A percentile compares a stretch with the other conserved stretches of the same genome.
Evolutionary conservation across 768 basidiomycete genomes (phyloP).

Genomic region (Naematelia encephala): DNA sequence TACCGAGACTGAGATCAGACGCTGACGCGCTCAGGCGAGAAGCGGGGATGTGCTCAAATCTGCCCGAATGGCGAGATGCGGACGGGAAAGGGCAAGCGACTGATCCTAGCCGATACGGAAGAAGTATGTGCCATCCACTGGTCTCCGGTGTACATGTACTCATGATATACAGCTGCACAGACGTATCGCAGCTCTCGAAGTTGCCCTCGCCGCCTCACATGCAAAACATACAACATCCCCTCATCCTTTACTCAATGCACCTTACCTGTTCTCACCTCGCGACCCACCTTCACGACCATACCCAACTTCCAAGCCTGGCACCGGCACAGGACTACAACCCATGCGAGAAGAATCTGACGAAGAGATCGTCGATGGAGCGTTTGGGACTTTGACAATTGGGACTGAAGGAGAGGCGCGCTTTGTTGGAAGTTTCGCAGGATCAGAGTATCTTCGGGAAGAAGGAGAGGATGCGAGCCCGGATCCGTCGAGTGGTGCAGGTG

Average conservation of each 20-base stretch:
- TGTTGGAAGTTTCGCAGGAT: constrained; percentile 44
- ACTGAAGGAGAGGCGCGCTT: constrained; percentile 41
- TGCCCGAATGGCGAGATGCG: constrained; percentile 47
- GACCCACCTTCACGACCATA: constrained; percentile 16
- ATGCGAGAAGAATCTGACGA: constrained; percentile 22
- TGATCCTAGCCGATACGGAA: constrained; percentile 46
- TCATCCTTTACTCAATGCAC: constrained; percentile 40
- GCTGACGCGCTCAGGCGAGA: constrained; percentile 24
- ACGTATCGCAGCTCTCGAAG: constrained; percentile 44
- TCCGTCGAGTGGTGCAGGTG: neutral
- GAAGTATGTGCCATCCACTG: constrained; percentile 14
- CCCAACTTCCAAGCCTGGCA: constrained; percentile 4
- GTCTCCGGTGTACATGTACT: no score
- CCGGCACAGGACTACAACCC: neutral
- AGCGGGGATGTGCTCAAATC: constrained; percentile 46
- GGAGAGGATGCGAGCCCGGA: neutral
- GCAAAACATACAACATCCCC: constrained; percentile 22
- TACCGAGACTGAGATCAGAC: neutral
- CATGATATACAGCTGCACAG: constrained; percentile 41
- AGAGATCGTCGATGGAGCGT: constrained; percentile 35
- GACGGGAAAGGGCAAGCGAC: constrained; percentile 44
- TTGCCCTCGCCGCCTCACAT: constrained; percentile 44
- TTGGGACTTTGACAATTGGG: constrained; percentile 47
- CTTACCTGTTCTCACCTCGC: constrained; percentile 40
- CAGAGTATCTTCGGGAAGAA: constrained; percentile 36